Percentiles rank a stretch among this genome's conserved stretches.
These are phyloP conservation scores for Talaromyces sp. DNA, from an alignment of 2,329 filamentous ascomycete genomes.

Conservation along the genomic window DNA sequence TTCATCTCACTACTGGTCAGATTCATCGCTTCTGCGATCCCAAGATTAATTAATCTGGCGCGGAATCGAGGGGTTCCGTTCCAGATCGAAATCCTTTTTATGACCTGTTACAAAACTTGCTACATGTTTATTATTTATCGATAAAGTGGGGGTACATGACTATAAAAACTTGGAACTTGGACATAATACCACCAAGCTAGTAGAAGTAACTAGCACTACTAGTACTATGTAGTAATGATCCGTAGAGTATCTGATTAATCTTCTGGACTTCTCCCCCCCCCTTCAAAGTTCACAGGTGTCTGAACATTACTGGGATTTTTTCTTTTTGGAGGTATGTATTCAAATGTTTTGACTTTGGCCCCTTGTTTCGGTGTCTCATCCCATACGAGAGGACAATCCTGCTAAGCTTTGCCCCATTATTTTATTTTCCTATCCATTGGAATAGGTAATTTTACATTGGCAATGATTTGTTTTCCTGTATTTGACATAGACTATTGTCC, in stretches of 20 bases:
- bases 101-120: background rate
- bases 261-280: background rate
- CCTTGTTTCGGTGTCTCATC: background rate
- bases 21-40: background rate
- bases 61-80: background rate
- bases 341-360: background rate
- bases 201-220: background rate
- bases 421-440: background rate
- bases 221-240: too few species aligned
- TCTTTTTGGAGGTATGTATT: background rate
- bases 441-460: background rate
- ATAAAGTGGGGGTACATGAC: background rate
- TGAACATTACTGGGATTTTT: background rate
- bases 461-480: background rate
- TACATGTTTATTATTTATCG: background rate
- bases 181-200: background rate
- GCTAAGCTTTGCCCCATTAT: background rate
- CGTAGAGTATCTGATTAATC: background rate
- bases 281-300: background rate
- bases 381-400: background rate
- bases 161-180: background rate
- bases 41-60: background rate
- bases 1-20: background rate
- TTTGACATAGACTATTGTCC: background rate
- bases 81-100: background rate